Conservation (phyloP, 2,329 filamentous ascomycete genomes). For the Scedosporium minutisporum region DNA sequence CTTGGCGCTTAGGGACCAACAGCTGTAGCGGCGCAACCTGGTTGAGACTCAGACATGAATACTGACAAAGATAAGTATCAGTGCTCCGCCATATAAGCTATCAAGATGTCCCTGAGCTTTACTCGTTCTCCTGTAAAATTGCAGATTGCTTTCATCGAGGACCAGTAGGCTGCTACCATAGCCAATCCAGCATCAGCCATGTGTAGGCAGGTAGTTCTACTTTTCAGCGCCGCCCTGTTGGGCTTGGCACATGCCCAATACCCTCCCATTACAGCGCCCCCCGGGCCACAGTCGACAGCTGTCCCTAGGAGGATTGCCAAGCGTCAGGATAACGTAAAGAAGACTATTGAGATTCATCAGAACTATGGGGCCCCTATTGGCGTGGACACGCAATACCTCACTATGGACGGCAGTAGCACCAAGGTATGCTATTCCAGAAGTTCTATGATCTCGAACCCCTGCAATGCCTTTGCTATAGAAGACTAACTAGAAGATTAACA, state of each 20-base stretch:
- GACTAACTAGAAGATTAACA: background rate
- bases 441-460: background rate
- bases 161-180: background rate
- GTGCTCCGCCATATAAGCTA: background rate
- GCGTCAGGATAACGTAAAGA: background rate
- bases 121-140: background rate
- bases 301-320: background rate
- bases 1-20: too few species aligned
- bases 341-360: background rate
- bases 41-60: background rate
- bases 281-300: background rate
- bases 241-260: background rate
- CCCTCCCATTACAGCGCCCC: background rate
- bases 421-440: background rate
- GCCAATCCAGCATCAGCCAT: background rate
- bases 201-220: background rate
- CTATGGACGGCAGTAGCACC: background rate
- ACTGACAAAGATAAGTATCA: background rate
- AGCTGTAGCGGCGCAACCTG: too few species aligned
- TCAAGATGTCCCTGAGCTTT: background rate
- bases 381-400: constrained; percentile 3
- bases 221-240: constrained; percentile 1
- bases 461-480: background rate
- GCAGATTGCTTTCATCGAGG: background rate
- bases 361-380: constrained; percentile 4